Conservation (phyloP, 2,329 filamentous ascomycete genomes). For the Zymoseptoria ardabiliae region DNA sequence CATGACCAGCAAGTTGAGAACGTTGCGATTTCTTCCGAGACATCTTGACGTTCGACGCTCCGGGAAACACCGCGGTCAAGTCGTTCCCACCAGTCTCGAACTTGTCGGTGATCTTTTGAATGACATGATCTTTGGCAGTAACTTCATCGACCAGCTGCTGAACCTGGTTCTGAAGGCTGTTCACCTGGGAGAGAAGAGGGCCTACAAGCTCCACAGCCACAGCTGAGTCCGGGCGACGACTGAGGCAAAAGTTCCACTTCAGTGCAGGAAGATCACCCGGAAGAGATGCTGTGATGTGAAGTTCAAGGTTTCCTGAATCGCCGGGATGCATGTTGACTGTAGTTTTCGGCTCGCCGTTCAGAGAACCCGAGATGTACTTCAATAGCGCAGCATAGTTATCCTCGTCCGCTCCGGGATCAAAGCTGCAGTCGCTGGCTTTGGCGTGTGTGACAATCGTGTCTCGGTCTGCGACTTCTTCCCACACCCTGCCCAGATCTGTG, state of each 20-base stretch:
- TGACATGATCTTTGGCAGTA: conserved; percentile 51
- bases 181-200: conserved; percentile 46
- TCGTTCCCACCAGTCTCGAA: conserved; percentile 51
- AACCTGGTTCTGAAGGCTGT: conserved; percentile 42
- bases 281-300: conserved; percentile 54
- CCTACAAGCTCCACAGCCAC: conserved; percentile 46
- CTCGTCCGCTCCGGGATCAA: conserved; percentile 63
- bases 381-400: conserved; percentile 63
- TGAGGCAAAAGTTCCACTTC: conserved; percentile 57
- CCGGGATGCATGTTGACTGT: conserved; percentile 25
- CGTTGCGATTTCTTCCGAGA: conserved; percentile 40
- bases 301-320: conserved; percentile 31
- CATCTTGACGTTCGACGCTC: conserved; percentile 40
- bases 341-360: conserved; percentile 34
- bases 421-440: conserved; percentile 56
- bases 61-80: conserved; percentile 51
- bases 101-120: conserved; percentile 52
- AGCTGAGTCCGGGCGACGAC: conserved; percentile 32
- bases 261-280: conserved; percentile 57
- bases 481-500: conserved; percentile 67
- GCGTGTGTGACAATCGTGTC: conserved; percentile 57
- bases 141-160: conserved; percentile 44
- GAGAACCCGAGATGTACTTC: conserved; percentile 50
- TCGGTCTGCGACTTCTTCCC: conserved; percentile 58
- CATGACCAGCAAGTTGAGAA: conserved; percentile 45